A percentile compares a stretch with the other conserved stretches of the same genome.
Evolutionary conservation across 208 protist species (phyloP).

Genomic region (Trypanosoma caninum): DNA sequence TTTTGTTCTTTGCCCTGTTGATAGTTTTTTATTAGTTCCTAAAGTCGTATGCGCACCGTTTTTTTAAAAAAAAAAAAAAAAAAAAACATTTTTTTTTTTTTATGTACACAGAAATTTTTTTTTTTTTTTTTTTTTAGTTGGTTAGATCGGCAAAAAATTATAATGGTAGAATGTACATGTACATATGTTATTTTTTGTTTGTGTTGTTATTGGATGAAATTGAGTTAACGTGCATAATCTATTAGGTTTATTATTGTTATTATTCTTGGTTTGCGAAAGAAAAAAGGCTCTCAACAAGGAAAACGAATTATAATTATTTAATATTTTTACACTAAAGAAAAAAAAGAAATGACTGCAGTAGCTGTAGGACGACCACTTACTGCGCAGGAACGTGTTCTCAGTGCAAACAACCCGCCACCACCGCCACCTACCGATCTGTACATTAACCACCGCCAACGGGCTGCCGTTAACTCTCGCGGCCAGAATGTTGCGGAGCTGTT

Average conservation of each 20-base stretch:
- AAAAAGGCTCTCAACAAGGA: constrained; percentile 20
- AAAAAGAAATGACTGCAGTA: constrained; percentile 2
- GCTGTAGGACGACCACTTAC: constrained; percentile 17
- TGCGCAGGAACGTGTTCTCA: constrained; percentile 25
- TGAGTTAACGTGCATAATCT: too few relatives aligned
- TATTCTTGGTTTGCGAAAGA: background rate
- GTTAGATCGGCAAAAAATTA: too few relatives aligned
- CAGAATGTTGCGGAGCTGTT: constrained; percentile 5
- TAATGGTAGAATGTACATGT: too few relatives aligned
- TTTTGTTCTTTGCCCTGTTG: too few relatives aligned
- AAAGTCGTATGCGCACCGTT: background rate
- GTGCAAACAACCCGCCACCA: constrained; percentile 24
- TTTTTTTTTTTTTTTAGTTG: constrained; percentile 1
- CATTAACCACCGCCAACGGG: constrained; percentile 32
- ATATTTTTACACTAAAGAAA: too few relatives aligned
- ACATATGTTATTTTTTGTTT: too few relatives aligned
- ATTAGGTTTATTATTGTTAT: background rate
- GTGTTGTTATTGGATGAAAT: too few relatives aligned
- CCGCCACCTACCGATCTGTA: constrained; percentile 6
- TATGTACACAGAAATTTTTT: constrained; percentile 1
- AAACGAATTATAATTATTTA: background rate
- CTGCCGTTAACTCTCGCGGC: constrained; percentile 12
- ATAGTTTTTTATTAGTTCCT: too few relatives aligned
- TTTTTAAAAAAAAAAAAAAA: background rate
- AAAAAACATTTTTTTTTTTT: background rate